A percentile compares a stretch with the other conserved stretches of the same genome.
Conservation (phyloP, 352 stramenopile species). For the Phytophthora quininea region DNA sequence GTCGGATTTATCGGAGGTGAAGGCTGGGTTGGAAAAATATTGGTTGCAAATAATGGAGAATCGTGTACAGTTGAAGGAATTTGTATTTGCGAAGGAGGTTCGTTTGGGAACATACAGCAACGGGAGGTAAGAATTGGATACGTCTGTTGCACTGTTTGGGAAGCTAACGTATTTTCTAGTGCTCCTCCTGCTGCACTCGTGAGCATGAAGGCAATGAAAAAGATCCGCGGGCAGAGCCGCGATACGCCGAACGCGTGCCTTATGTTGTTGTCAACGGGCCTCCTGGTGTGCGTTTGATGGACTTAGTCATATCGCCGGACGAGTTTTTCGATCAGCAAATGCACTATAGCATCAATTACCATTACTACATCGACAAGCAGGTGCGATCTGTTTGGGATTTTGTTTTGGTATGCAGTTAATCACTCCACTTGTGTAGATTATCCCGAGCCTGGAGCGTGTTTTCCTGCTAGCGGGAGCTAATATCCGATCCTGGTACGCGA, state of each 20-base stretch:
- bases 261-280: constrained; percentile 93
- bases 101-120: constrained; percentile 82
- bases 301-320: constrained; percentile 89
- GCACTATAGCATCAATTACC: constrained; percentile 82
- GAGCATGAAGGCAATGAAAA: constrained; percentile 80
- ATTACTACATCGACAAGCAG: constrained; percentile 95
- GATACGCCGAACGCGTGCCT: constrained; percentile 86
- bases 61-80: constrained; percentile 69
- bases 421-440: constrained; percentile 43
- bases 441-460: constrained; percentile 86
- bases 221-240: constrained; percentile 76
- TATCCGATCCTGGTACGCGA: constrained; percentile 73
- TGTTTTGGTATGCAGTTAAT: neutral
- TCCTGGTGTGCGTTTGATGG: constrained; percentile 85
- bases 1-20: constrained; percentile 75
- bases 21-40: constrained; percentile 61
- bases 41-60: constrained; percentile 76
- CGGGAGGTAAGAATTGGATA: constrained; percentile 36
- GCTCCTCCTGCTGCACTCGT: constrained; percentile 80
- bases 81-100: constrained; percentile 89
- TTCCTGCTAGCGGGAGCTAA: constrained; percentile 83
- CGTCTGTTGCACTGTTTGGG: neutral
- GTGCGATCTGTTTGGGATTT: constrained; percentile 22
- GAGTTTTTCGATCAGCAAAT: constrained; percentile 60
- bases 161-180: constrained; percentile 39